These are phyloP conservation scores for Diaporthe capsici DNA, from an alignment of 2,329 filamentous ascomycete genomes.

Conservation along the genomic window DNA sequence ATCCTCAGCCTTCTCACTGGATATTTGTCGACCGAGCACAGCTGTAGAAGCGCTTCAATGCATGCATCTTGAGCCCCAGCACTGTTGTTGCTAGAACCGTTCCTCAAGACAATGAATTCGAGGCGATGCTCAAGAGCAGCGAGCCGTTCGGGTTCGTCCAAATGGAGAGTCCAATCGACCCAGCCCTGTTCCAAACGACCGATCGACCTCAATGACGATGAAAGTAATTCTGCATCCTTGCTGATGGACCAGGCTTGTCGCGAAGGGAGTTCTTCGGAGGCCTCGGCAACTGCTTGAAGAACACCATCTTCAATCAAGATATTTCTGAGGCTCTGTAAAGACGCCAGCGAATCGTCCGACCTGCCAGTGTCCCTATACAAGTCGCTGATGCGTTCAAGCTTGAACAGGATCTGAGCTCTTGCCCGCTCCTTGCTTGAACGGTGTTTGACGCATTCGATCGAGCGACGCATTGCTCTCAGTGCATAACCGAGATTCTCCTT, in stretches of 20 bases:
- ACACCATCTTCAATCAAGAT: slow-evolving; percentile 72
- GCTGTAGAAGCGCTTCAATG: slow-evolving; percentile 62
- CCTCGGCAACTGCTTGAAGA: slow-evolving; percentile 65
- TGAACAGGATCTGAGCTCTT: slow-evolving; percentile 71
- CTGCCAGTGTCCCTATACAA: slow-evolving; percentile 67
- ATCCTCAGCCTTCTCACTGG: slow-evolving; percentile 68
- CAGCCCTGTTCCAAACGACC: slow-evolving; percentile 71
- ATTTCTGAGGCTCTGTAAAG: slow-evolving; percentile 72
- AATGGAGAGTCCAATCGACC: slow-evolving; percentile 68
- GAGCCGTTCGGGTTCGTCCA: slow-evolving; percentile 66
- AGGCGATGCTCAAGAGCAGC: slow-evolving; percentile 74
- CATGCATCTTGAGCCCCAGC: slow-evolving; percentile 57
- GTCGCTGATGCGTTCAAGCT: slow-evolving; percentile 77
- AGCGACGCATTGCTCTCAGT: slow-evolving; percentile 72
- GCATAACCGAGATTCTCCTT: slow-evolving; percentile 50
- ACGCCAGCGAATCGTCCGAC: slow-evolving; percentile 69
- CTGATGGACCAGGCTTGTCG: slow-evolving; percentile 66
- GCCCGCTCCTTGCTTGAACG: slow-evolving; percentile 68
- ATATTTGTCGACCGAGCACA: slow-evolving; percentile 64
- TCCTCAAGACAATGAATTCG: slow-evolving; percentile 57
- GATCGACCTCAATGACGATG: slow-evolving; percentile 71
- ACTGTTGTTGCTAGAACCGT: slow-evolving; percentile 49
- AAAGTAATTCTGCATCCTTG: slow-evolving; percentile 66
- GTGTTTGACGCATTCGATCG: slow-evolving; percentile 73
- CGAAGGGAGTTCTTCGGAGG: slow-evolving; percentile 65